Evolutionary conservation across 2,329 filamentous ascomycete genomes (phyloP), one percentile per base, ranked within the genome.

Genomic region (Huntiella omanensis): DNA sequence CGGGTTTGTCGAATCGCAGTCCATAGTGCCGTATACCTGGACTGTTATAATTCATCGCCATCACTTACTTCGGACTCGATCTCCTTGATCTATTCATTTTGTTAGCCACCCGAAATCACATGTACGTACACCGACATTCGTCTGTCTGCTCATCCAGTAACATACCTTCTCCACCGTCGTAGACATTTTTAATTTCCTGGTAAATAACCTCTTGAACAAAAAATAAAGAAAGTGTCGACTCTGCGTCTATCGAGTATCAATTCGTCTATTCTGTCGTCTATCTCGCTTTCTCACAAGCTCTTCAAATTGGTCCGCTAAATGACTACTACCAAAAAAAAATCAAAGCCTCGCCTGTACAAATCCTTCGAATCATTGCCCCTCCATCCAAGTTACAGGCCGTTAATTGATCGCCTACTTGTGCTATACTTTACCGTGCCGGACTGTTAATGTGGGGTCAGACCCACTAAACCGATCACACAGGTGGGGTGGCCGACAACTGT

Each of bases 141-240:
- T 44, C 13, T 1, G 10, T 17, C 5, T 12, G 3, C 4, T 5
- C 3, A 13, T 53, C 39, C 22, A 28, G 17, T 39, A 34, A 57
- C 72, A 55, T 60, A 83, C 85, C 81, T 96, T 96, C 58, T 96
- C 88, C 62, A 95, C 86, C 37, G 88, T 96, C 51, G 88, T 96
- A 72, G 88, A 73, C 91, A 96, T 96, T 58, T 22, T 44, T 35
- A 19, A 7, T 39, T 16, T 8, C 39, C 13, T 40, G 10, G 12
- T 33, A 17, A 32, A 32, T 11, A 33, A 33, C 2, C 34, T 45
- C 17, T 28, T 28, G 3, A 2, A 28, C 7, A 10, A 28, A 38
- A 40, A 45, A 19, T 15, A 16, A n/a, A n/a, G 16, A 28, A 45
- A 34, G 45, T 52, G 36, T 47, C 40, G 34, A 47, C 40, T 47